Percentiles rank a stretch among this genome's conserved stretches.
Evolutionary conservation across 345 rosid species (phyloP).

Genomic region (Noccaea bulbosa): DNA sequence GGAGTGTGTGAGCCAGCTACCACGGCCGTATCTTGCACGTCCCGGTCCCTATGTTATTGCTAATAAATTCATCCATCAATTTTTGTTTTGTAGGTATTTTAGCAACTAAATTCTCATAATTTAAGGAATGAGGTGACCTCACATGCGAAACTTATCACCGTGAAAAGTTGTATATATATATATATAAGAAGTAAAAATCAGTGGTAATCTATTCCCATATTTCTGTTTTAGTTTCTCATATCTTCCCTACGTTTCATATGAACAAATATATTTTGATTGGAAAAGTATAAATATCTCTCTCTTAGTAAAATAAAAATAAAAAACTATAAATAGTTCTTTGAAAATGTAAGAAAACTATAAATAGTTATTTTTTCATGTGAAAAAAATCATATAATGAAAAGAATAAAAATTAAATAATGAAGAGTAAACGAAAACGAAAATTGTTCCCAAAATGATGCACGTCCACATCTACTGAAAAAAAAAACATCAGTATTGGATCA

Average conservation of each 20-base stretch:
- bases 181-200: no score
- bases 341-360: background rate
- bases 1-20: conserved; percentile 34
- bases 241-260: background rate
- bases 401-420: background rate
- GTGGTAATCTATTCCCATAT: background rate
- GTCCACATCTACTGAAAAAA: conserved; percentile 28
- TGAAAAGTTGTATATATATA: background rate
- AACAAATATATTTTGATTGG: background rate
- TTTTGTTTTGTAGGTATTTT: background rate
- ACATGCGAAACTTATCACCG: background rate
- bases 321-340: background rate
- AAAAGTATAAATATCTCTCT: background rate
- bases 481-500: conserved; percentile 32
- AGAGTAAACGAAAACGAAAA: background rate
- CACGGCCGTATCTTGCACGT: conserved; percentile 30
- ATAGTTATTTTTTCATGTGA: background rate
- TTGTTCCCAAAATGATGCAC: conserved; percentile 38
- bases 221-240: background rate
- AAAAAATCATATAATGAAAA: conserved; percentile 8
- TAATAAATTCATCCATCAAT: conserved; percentile 3
- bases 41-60: conserved; percentile 26
- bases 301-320: background rate
- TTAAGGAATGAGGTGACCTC: conserved; percentile 3
- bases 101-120: background rate